These are phyloP conservation scores for Neofusicoccum laricinum DNA, from an alignment of 2,329 filamentous ascomycete genomes.

Conservation along the genomic window DNA sequence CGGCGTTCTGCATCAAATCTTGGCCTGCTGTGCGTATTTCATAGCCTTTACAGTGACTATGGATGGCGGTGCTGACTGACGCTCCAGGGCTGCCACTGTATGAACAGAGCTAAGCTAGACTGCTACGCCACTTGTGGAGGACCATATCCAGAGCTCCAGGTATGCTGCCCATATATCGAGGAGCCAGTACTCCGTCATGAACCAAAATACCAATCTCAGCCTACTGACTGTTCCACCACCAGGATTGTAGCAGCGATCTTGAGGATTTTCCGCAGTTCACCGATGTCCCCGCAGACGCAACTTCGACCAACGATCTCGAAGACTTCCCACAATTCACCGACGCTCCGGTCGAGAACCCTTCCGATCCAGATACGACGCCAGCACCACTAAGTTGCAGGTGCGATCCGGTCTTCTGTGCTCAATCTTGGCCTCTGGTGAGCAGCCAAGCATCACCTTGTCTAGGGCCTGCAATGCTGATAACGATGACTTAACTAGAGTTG, in stretches of 20 bases:
- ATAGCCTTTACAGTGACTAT: neutral
- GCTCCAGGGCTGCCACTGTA: neutral
- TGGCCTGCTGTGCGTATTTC: neutral
- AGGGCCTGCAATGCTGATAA: neutral
- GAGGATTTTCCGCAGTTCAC: neutral
- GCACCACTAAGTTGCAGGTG: neutral
- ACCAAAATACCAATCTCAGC: no score
- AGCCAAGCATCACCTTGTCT: neutral
- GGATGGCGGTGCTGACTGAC: neutral
- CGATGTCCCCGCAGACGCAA: neutral
- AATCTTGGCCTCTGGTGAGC: neutral
- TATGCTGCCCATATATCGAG: neutral
- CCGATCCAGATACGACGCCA: neutral
- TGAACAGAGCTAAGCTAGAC: neutral
- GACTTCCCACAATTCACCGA: neutral
- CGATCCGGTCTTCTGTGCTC: neutral
- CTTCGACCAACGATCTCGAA: neutral
- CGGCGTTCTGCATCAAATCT: neutral
- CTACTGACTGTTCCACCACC: neutral
- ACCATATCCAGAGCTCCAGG: neutral
- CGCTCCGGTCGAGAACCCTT: neutral
- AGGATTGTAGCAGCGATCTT: neutral
- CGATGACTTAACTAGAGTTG: neutral
- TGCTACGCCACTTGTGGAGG: slow-evolving; percentile 4
- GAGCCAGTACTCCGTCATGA: no score